Conservation (phyloP, 805 yeast species). For the Wickerhamiella sergipiensis region DNA sequence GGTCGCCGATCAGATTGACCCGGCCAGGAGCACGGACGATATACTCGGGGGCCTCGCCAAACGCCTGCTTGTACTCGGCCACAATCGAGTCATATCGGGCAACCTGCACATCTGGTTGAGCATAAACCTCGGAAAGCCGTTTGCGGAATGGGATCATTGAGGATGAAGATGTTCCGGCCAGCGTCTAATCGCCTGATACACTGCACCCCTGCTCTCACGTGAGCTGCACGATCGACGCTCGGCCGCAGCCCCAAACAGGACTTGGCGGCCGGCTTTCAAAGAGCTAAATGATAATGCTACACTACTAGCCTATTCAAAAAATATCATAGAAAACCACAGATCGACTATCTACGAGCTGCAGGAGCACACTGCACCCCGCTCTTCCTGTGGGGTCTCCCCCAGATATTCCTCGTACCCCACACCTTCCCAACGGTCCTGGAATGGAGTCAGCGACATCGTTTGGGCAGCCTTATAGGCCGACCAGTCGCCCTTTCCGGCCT, state of each 20-base stretch:
- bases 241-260: background rate
- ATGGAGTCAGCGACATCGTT: slow-evolving; percentile 66
- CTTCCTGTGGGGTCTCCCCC: slow-evolving; percentile 37
- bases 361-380: slow-evolving; percentile 58
- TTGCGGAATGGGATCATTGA: background rate
- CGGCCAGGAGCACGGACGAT: slow-evolving; percentile 60
- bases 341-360: slow-evolving; percentile 39
- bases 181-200: background rate
- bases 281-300: no score
- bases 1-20: slow-evolving; percentile 64
- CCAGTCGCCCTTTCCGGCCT: slow-evolving; percentile 39
- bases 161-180: no score
- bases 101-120: slow-evolving; percentile 11
- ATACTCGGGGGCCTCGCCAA: slow-evolving; percentile 24
- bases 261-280: background rate
- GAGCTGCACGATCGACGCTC: background rate
- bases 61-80: background rate
- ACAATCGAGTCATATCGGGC: slow-evolving; percentile 12
- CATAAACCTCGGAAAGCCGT: slow-evolving; percentile 5
- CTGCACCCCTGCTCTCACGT: background rate
- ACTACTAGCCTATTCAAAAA: no score
- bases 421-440: slow-evolving; percentile 36
- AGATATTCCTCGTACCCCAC: slow-evolving; percentile 44
- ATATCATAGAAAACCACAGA: no score
- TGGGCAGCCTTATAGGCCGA: slow-evolving; percentile 44